Percentiles rank a stretch among this genome's conserved stretches.
phyloP scores from a whole-genome alignment of 805 yeast genomes.

The Starmerella davenportii region DNA sequence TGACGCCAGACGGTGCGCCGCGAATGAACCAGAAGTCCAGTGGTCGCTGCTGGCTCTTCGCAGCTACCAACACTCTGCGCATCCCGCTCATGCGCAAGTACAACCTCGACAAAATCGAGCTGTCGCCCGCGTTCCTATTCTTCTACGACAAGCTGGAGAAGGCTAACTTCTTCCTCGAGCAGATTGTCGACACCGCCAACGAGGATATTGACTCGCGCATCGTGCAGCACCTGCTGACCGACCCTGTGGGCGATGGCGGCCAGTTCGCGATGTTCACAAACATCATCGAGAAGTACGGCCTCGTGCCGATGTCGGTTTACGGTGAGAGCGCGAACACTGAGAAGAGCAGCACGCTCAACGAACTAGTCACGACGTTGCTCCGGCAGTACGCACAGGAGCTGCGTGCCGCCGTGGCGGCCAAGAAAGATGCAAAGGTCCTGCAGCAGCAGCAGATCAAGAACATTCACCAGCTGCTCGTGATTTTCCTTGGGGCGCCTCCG shows the following conservation, averaged over 20 bases:
- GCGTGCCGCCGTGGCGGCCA: conserved; percentile 31
- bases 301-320: conserved; percentile 54
- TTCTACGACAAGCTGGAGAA: conserved; percentile 79
- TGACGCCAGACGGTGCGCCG: conserved; percentile 39
- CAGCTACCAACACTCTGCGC: conserved; percentile 59
- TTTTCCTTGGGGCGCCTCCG: conserved; percentile 67
- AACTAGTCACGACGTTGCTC: conserved; percentile 46
- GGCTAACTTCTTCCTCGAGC: conserved; percentile 63
- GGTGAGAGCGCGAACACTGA: conserved; percentile 52
- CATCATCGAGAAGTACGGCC: conserved; percentile 60
- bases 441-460: conserved; percentile 34
- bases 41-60: conserved; percentile 84
- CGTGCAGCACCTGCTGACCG: conserved; percentile 43
- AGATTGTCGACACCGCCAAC: conserved; percentile 48
- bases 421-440: conserved; percentile 26
- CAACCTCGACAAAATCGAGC: conserved; percentile 48
- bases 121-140: conserved; percentile 63
- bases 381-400: conserved; percentile 62
- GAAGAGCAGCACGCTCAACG: conserved; percentile 35
- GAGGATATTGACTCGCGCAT: conserved; percentile 54
- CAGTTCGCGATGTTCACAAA: conserved; percentile 74
- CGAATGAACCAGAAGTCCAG: conserved; percentile 55
- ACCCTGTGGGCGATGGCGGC: conserved; percentile 71
- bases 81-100: conserved; percentile 41
- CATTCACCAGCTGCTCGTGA: conserved; percentile 44